Base-by-base conservation (phyloP, 257 asterid species). In the Nyctanthes arbortristis region DNA sequence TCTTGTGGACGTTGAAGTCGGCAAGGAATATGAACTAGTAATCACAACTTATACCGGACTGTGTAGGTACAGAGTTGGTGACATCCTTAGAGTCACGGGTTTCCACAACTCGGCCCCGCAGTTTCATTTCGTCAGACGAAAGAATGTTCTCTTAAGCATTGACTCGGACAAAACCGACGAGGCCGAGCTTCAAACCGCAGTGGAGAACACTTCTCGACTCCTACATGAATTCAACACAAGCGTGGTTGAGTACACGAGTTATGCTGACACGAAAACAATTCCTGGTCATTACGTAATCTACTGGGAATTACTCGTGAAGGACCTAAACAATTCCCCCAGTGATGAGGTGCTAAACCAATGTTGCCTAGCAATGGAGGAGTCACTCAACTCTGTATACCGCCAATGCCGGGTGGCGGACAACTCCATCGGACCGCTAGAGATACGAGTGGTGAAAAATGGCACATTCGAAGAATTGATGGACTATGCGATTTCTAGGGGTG, bases 381-480 rank as follows among this genome's bases (percentile, higher is more conserved):
- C 87, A 12, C 88, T 94, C 1, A 94, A 94, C 96, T 82, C 97
- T 63, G 97, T 94, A 4, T 94, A 94, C 80, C 81, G 99, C 0
- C 99, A 94, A 18, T 87, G 97, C 66, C 86, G 99, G 2, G 99
- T 88, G 0, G 95, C 91, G 8, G 95, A 92, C 56, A 73, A 82
- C 80, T 91, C 97, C 7, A 94, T 94, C 18, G 99, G 99, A 7
- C 86, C 99, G 1, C 57, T 94, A 71, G 99, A 94, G 73, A 94
- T 94, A 63, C 89, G 99, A 0, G 95, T 94, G 2, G 99, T 94
- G 49, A 77, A 84, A 72, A 88, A 32, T 61, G 97, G 99, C 0
- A 94, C 99, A 11, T 94, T 94, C 63, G 99, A 91, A 70, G 97
- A 91, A 75, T 66, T 94, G 0, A 94, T 94, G 99, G 99, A 94